phyloP scores from a whole-genome alignment of 495 filamentous ascomycete genomes.

The Aspergillus sclerotiicarbonarius region DNA sequence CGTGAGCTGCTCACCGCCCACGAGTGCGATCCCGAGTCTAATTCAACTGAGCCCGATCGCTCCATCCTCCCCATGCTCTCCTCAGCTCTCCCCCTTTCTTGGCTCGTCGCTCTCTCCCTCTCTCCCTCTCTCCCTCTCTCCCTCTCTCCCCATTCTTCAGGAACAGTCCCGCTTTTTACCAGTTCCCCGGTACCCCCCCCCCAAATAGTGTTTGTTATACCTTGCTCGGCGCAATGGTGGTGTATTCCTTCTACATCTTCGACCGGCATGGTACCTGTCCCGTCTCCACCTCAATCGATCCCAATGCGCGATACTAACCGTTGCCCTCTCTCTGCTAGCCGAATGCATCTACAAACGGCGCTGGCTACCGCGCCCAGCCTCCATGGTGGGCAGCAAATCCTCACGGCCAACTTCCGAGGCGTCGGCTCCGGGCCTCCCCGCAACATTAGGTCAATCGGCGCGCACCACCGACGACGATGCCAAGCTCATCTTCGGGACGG shows the following conservation, averaged over 20 bases:
- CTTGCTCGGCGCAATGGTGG: slow-evolving; percentile 61
- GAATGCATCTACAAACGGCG: slow-evolving; percentile 95
- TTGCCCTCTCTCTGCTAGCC: slow-evolving; percentile 49
- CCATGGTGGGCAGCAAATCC: slow-evolving; percentile 42
- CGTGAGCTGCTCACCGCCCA: slow-evolving; percentile 4
- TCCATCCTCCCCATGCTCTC: neutral
- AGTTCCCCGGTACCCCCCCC: neutral
- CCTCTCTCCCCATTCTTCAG: too few species aligned
- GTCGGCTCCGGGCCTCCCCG: slow-evolving; percentile 25
- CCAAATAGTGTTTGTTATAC: neutral
- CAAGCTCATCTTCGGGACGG: slow-evolving; percentile 93
- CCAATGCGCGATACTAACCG: slow-evolving; percentile 11
- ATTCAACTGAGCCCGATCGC: neutral
- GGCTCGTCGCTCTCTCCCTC: too few species aligned
- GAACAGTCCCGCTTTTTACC: neutral
- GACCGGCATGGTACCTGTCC: slow-evolving; percentile 82
- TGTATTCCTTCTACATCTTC: slow-evolving; percentile 98
- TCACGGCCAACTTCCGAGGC: slow-evolving; percentile 32
- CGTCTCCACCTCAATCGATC: neutral
- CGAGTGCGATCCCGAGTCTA: neutral
- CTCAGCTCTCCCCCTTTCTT: too few species aligned
- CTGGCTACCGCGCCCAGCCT: slow-evolving; percentile 59
- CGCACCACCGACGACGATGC: slow-evolving; percentile 80
- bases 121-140: neutral
- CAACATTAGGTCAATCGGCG: slow-evolving; percentile 41